Percentiles rank a stretch among this genome's conserved stretches.
Conservation (phyloP, 352 stramenopile genomes). For the Globisporangium camurandrum region DNA sequence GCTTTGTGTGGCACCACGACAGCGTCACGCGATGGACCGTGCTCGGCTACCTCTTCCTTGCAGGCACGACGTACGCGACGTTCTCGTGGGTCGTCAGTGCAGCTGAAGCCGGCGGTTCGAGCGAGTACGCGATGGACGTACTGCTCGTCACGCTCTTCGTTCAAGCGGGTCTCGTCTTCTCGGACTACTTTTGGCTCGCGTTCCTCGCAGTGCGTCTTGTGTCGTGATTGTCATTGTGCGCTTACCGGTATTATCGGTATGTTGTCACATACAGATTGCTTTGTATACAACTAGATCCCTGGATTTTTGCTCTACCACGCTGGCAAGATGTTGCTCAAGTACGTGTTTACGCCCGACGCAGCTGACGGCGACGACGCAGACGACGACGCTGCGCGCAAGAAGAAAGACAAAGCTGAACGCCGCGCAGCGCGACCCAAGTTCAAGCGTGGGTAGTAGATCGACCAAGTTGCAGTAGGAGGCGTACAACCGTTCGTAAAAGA, state of each 20-base stretch:
- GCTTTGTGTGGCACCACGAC: conserved; percentile 63
- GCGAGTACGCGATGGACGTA: conserved; percentile 87
- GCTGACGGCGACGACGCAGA: conserved; percentile 43
- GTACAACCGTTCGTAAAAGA: too few species aligned
- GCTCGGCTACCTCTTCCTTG: conserved; percentile 56
- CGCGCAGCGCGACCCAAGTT: conserved; percentile 50
- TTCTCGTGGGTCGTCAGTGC: conserved; percentile 78
- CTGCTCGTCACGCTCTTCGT: conserved; percentile 77
- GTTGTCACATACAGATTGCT: neutral
- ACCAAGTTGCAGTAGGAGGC: neutral
- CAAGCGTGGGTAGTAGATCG: conserved; percentile 24
- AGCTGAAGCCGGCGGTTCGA: conserved; percentile 65
- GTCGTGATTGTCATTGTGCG: neutral
- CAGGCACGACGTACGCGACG: conserved; percentile 61
- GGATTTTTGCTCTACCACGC: conserved; percentile 78
- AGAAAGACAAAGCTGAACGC: conserved; percentile 72
- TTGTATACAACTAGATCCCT: conserved; percentile 33
- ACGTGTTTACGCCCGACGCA: conserved; percentile 67
- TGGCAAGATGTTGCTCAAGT: conserved; percentile 68
- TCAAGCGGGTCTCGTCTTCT: conserved; percentile 65
- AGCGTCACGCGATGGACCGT: conserved; percentile 66
- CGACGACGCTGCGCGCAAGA: conserved; percentile 51
- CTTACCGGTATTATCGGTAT: neutral
- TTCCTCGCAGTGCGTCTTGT: conserved; percentile 53
- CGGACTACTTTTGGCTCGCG: conserved; percentile 84